Evolutionary conservation across 805 yeast species (phyloP).

Genomic region (Candida sithepensis): DNA sequence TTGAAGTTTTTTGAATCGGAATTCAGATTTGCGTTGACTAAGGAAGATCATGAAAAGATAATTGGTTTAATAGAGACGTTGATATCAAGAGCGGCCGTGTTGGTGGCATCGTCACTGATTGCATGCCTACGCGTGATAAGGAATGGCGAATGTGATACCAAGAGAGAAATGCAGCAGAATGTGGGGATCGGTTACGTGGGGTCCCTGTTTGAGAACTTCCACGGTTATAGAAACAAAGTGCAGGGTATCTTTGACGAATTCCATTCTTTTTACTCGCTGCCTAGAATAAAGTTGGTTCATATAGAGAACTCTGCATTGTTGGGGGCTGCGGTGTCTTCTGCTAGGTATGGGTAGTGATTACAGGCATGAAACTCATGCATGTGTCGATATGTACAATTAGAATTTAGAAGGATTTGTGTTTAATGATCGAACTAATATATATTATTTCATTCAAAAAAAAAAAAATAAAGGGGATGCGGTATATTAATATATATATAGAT

Average conservation of each 20-base stretch:
- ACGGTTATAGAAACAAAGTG: constrained; percentile 34
- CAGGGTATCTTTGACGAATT: constrained; percentile 17
- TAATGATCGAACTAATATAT: background rate
- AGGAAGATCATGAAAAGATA: constrained; percentile 8
- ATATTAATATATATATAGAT: background rate
- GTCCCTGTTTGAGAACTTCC: constrained; percentile 44
- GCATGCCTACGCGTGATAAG: constrained; percentile 33
- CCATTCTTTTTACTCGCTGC: constrained; percentile 22
- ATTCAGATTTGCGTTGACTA: constrained; percentile 2
- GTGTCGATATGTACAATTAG: background rate
- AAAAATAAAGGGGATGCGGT: no score
- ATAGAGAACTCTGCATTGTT: constrained; percentile 45
- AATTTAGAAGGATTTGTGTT: no score
- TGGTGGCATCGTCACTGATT: constrained; percentile 39
- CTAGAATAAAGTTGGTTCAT: constrained; percentile 34
- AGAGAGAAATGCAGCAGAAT: constrained; percentile 1
- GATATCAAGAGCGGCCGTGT: constrained; percentile 42
- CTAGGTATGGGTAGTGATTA: no score
- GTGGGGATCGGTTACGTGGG: constrained; percentile 48
- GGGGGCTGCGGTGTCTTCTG: constrained; percentile 54
- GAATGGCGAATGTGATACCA: constrained; percentile 1
- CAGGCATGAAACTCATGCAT: no score
- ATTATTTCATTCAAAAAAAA: no score
- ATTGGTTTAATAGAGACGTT: constrained; percentile 32
- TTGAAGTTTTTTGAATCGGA: background rate